Conservation (phyloP, 139 green algal genomes). For the Auxenochlorella pyrenoidosa region DNA sequence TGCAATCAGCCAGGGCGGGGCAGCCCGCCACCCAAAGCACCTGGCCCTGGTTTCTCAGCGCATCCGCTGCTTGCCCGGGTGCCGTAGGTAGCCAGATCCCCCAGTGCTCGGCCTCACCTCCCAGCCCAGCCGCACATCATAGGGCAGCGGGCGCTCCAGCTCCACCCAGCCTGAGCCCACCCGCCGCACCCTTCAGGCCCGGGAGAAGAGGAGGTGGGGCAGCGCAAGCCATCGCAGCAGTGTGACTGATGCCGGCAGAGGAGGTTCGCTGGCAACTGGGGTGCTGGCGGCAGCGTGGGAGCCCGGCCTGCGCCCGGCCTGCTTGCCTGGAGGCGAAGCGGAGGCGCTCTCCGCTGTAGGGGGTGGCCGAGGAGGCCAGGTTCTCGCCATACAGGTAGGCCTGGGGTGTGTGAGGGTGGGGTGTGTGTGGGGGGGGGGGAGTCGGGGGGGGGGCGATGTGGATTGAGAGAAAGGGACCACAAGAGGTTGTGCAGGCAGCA, state of each 20-base stretch:
- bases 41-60: too few relatives aligned
- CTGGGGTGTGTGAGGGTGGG: background rate
- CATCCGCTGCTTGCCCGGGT: too few relatives aligned
- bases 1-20: too few relatives aligned
- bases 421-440: background rate
- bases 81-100: too few relatives aligned
- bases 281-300: background rate
- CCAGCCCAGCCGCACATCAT: background rate
- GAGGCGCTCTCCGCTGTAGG: background rate
- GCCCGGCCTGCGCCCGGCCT: too few relatives aligned
- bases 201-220: background rate
- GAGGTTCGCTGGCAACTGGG: too few relatives aligned
- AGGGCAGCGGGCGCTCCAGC: conserved; percentile 9
- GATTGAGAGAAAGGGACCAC: background rate
- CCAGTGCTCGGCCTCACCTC: background rate
- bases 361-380: background rate
- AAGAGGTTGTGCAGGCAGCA: too few relatives aligned
- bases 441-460: background rate
- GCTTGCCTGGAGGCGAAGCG: conserved; percentile 3
- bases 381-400: conserved; percentile 6
- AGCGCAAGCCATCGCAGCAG: too few relatives aligned
- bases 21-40: too few relatives aligned
- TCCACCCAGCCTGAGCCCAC: background rate
- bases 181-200: background rate
- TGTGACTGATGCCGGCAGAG: too few relatives aligned